These are phyloP conservation scores for Carpinus fangiana DNA, from an alignment of 306 rosid genomes.

Conservation along the genomic window DNA sequence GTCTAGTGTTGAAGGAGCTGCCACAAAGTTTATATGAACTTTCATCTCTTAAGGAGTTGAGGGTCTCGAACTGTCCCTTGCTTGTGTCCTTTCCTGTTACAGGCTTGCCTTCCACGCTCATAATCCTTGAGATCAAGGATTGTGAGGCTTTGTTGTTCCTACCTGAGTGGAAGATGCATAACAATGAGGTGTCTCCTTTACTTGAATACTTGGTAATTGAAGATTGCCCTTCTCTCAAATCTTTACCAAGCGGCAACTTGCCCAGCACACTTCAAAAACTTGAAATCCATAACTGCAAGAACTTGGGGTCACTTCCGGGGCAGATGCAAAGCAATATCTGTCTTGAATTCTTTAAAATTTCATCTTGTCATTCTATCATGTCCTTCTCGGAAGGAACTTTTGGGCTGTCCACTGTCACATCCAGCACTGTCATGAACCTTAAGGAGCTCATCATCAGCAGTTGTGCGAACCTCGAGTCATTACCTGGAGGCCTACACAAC, in stretches of 20 bases:
- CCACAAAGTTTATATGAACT: conserved; percentile 23
- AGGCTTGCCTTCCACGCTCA: conserved; percentile 27
- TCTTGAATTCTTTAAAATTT: conserved; percentile 26
- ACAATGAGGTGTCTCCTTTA: background rate
- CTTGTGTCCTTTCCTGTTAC: conserved; percentile 24
- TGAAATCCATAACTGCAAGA: conserved; percentile 29
- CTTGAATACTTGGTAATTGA: conserved; percentile 37
- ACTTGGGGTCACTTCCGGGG: conserved; percentile 21
- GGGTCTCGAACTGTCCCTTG: conserved; percentile 28
- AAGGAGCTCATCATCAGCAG: conserved; percentile 25
- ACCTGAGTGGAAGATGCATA: conserved; percentile 26
- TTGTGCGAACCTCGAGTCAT: conserved; percentile 21
- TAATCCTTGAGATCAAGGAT: conserved; percentile 29
- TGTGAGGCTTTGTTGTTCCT: conserved; percentile 30
- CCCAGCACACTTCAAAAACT: conserved; percentile 29
- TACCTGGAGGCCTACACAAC: conserved; percentile 33
- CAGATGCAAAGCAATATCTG: conserved; percentile 8
- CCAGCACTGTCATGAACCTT: conserved; percentile 19
- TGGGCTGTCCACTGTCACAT: conserved; percentile 11
- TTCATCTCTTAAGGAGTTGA: conserved; percentile 27
- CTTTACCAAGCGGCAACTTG: conserved; percentile 27
- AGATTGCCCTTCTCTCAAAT: conserved; percentile 34
- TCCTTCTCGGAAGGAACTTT: conserved; percentile 23
- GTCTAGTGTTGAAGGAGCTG: conserved; percentile 25
- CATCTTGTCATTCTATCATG: conserved; percentile 31